Conservation (phyloP, 768 basidiomycete genomes). For the Kwoniella mangroviensis region DNA sequence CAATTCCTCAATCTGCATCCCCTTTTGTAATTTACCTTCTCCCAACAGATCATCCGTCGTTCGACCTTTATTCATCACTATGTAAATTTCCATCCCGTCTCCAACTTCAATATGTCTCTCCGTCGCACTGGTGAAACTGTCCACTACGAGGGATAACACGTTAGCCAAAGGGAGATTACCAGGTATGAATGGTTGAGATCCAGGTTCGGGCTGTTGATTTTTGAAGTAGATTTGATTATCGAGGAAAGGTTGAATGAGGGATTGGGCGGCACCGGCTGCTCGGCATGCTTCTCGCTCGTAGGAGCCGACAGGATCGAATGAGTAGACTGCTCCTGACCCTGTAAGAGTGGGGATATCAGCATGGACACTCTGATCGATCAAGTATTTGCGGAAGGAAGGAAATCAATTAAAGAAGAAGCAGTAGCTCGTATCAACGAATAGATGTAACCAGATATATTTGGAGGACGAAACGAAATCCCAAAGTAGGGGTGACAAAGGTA, state of each 20-base stretch:
- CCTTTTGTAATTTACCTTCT: constrained; percentile 36
- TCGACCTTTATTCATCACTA: constrained; percentile 75
- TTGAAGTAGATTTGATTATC: constrained; percentile 99
- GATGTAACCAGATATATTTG: too few relatives aligned
- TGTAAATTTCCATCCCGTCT: constrained; percentile 90
- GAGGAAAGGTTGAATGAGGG: constrained; percentile 93
- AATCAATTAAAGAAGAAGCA: background rate
- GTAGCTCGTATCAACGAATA: too few relatives aligned
- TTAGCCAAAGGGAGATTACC: constrained; percentile 77
- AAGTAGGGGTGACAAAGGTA: background rate
- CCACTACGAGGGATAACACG: constrained; percentile 85
- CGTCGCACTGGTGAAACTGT: constrained; percentile 95
- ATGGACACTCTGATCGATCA: background rate
- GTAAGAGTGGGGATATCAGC: background rate
- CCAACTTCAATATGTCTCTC: constrained; percentile 99
- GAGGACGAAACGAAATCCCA: background rate
- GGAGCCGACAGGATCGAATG: constrained; percentile 98
- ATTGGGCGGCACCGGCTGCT: constrained; percentile 93
- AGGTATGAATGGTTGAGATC: constrained; percentile 69
- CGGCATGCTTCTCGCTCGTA: constrained; percentile 97
- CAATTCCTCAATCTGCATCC: constrained; percentile 52
- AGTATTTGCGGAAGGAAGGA: background rate
- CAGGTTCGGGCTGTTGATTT: constrained; percentile 81
- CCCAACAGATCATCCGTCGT: constrained; percentile 62
- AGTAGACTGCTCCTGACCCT: constrained; percentile 97